phyloP scores from a whole-genome alignment of 805 yeast species.

The Pichia thaimueangensis region DNA sequence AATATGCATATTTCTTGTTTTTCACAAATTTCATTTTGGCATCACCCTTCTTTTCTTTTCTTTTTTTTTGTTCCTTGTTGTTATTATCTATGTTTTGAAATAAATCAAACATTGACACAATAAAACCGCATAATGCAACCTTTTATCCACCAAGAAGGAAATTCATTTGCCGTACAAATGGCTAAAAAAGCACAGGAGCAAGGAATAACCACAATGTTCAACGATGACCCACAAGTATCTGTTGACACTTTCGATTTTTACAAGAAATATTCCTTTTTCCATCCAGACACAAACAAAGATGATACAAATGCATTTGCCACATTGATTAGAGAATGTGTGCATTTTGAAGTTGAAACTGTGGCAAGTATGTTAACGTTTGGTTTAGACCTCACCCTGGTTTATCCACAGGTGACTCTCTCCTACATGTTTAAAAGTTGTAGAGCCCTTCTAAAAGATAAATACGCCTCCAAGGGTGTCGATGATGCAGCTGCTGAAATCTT shows the following conservation, averaged over 20 bases:
- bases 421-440: conserved; percentile 12
- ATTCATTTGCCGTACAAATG: conserved; percentile 7
- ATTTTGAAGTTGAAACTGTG: conserved; percentile 15
- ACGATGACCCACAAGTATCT: conserved; percentile 11
- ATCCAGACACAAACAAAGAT: conserved; percentile 7
- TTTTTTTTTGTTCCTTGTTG: too few species aligned
- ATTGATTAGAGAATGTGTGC: conserved; percentile 14
- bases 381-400: conserved; percentile 8
- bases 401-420: conserved; percentile 9
- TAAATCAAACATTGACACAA: too few species aligned
- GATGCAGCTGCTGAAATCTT: conserved; percentile 9
- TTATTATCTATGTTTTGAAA: too few species aligned
- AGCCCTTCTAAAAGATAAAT: conserved; percentile 6
- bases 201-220: conserved; percentile 14
- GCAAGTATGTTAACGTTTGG: conserved; percentile 16
- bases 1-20: too few species aligned
- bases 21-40: too few species aligned
- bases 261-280: conserved; percentile 8
- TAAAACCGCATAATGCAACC: conserved; percentile 9
- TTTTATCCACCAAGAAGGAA: conserved; percentile 10
- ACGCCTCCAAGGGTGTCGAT: background rate
- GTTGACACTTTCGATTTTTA: conserved; percentile 12
- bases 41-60: too few species aligned
- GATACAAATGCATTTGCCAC: conserved; percentile 12
- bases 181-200: conserved; percentile 9